Evolutionary conservation across 2,329 filamentous ascomycete genomes (phyloP).

Genomic region (Monosporascus sp.): DNA sequence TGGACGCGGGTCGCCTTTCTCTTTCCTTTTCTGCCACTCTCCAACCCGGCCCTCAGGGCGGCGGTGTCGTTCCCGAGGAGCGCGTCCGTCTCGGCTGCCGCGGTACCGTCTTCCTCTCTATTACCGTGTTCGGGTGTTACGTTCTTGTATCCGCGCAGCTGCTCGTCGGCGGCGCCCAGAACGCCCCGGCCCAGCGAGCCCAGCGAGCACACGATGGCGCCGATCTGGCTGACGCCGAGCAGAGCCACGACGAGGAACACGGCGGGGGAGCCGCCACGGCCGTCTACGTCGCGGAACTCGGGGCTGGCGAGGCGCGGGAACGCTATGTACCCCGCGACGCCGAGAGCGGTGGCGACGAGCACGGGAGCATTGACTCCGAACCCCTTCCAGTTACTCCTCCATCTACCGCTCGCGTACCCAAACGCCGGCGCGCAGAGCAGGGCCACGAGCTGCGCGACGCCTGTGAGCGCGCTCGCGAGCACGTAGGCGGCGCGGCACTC

Average conservation of each 20-base stretch:
- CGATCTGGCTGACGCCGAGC: constrained; percentile 90
- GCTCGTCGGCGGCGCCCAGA: constrained; percentile 37
- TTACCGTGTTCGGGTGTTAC: not conserved
- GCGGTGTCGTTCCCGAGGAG: constrained; percentile 16
- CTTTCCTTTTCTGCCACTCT: constrained; percentile 8
- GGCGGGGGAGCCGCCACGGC: constrained; percentile 59
- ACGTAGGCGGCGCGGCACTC: constrained; percentile 85
- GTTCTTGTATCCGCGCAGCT: no score
- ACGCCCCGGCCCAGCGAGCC: constrained; percentile 80
- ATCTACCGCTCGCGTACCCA: constrained; percentile 65
- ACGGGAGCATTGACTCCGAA: constrained; percentile 68
- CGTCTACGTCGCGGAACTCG: constrained; percentile 60
- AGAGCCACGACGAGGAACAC: constrained; percentile 75
- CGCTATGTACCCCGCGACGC: constrained; percentile 69
- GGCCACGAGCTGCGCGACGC: constrained; percentile 81
- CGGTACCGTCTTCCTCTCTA: constrained; percentile 7
- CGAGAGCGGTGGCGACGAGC: constrained; percentile 63
- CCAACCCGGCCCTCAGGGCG: not conserved
- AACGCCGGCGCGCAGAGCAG: constrained; percentile 82
- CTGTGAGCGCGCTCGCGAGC: constrained; percentile 79
- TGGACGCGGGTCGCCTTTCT: constrained; percentile 41
- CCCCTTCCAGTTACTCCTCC: constrained; percentile 39
- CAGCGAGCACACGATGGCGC: constrained; percentile 93
- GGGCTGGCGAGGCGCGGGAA: constrained; percentile 76
- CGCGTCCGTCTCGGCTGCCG: constrained; percentile 26